These are phyloP conservation scores for Hippophae tibetana DNA, from an alignment of 306 rosid species.

Conservation along the genomic window DNA sequence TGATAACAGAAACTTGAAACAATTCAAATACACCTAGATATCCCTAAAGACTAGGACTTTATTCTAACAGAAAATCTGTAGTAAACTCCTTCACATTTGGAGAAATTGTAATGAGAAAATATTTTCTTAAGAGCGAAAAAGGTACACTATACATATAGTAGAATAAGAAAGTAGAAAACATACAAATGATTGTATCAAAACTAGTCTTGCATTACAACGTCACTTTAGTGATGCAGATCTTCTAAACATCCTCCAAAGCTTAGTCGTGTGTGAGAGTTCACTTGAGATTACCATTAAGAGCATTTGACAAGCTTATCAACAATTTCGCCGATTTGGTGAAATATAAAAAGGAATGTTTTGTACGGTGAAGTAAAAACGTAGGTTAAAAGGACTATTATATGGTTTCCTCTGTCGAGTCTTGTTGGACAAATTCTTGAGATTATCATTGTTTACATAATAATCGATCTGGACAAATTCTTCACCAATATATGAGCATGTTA, in stretches of 20 bases:
- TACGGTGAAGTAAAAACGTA: constrained; percentile 3
- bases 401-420: not conserved
- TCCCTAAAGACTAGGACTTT: no score
- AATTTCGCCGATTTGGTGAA: not conserved
- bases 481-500: constrained; percentile 65
- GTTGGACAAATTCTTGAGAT: no score
- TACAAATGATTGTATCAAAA: no score
- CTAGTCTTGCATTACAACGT: no score
- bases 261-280: not conserved
- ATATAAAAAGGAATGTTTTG: not conserved
- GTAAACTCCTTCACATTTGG: no score
- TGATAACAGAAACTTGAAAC: no score
- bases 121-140: no score
- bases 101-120: constrained; percentile 37
- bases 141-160: no score
- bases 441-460: constrained; percentile 59
- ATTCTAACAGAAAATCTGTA: no score
- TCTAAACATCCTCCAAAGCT: not conserved
- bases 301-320: not conserved
- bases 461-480: constrained; percentile 63
- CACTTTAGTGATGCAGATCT: not conserved
- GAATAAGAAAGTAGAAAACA: no score
- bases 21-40: no score
- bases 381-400: not conserved
- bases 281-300: not conserved